phyloP scores from a whole-genome alignment of 768 basidiomycete genomes.

The Mycena capillaripes region DNA sequence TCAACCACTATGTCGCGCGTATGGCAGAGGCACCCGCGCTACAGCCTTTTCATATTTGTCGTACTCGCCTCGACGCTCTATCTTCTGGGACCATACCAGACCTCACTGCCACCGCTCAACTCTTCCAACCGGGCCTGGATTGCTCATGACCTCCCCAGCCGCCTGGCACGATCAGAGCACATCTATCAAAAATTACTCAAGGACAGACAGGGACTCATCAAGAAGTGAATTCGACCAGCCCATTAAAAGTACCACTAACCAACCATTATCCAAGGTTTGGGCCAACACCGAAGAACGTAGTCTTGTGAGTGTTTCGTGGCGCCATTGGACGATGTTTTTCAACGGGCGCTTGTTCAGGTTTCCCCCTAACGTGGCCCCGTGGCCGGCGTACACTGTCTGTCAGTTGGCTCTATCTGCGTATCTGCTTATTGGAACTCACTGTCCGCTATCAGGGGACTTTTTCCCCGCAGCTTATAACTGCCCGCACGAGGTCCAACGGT shows the following conservation, averaged over 20 bases:
- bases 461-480: conserved; percentile 67
- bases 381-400: conserved; percentile 74
- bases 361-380: conserved; percentile 64
- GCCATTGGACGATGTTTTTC: conserved; percentile 12
- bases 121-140: conserved; percentile 22
- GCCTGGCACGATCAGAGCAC: conserved; percentile 57
- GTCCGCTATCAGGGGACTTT: conserved; percentile 61
- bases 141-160: conserved; percentile 53
- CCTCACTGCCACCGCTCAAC: conserved; percentile 35
- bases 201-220: conserved; percentile 62
- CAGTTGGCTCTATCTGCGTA: conserved; percentile 39
- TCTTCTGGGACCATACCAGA: conserved; percentile 56
- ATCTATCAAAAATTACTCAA: conserved; percentile 60
- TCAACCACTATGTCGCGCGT: conserved; percentile 34
- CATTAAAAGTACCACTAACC: background rate
- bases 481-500: conserved; percentile 61
- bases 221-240: conserved; percentile 40
- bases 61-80: conserved; percentile 61
- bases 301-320: conserved; percentile 52
- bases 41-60: conserved; percentile 58
- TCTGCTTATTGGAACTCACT: background rate
- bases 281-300: conserved; percentile 61
- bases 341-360: conserved; percentile 53
- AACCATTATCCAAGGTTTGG: conserved; percentile 52
- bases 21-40: conserved; percentile 66